A percentile compares a stretch with the other conserved stretches of the same genome.
Evolutionary conservation across 768 basidiomycete species (phyloP).

Genomic region (Boletus reticuloceps): DNA sequence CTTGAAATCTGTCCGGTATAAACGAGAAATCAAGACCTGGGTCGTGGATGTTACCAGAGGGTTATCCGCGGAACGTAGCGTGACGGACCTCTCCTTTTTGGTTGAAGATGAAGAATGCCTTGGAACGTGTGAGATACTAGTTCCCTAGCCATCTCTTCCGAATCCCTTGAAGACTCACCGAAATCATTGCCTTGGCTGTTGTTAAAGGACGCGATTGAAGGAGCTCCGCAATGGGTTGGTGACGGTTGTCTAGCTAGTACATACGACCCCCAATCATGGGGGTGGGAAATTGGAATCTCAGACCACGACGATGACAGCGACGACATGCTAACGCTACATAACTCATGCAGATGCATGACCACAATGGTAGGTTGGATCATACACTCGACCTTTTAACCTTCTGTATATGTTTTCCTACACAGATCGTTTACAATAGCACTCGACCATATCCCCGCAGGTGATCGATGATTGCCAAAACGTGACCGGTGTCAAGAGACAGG

Average conservation of each 20-base stretch:
- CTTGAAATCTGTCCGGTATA: constrained; percentile 98
- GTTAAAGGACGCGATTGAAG: constrained; percentile 2
- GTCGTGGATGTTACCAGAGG: not conserved
- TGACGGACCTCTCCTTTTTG: constrained; percentile 94
- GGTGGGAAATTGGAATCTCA: not conserved
- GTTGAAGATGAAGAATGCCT: constrained; percentile 99
- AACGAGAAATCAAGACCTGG: constrained; percentile 93
- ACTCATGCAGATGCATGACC: too few relatives aligned
- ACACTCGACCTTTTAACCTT: not conserved
- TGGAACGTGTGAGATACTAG: constrained; percentile 3
- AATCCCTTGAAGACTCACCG: constrained; percentile 33
- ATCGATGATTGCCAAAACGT: too few relatives aligned
- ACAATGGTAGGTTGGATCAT: too few relatives aligned
- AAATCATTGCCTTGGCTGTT: constrained; percentile 38
- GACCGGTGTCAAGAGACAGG: too few relatives aligned
- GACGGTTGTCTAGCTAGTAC: too few relatives aligned
- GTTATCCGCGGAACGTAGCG: not conserved
- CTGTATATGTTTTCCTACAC: too few relatives aligned
- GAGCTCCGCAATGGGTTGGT: not conserved
- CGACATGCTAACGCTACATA: too few relatives aligned
- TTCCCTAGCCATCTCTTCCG: not conserved
- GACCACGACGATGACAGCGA: too few relatives aligned
- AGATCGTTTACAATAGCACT: not conserved
- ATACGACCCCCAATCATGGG: not conserved
- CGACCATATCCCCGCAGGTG: too few relatives aligned